Percentiles rank a stretch among this genome's conserved stretches.
Evolutionary conservation across 306 rosid genomes (phyloP).

Genomic region (Cucurbita argyrosperma): DNA sequence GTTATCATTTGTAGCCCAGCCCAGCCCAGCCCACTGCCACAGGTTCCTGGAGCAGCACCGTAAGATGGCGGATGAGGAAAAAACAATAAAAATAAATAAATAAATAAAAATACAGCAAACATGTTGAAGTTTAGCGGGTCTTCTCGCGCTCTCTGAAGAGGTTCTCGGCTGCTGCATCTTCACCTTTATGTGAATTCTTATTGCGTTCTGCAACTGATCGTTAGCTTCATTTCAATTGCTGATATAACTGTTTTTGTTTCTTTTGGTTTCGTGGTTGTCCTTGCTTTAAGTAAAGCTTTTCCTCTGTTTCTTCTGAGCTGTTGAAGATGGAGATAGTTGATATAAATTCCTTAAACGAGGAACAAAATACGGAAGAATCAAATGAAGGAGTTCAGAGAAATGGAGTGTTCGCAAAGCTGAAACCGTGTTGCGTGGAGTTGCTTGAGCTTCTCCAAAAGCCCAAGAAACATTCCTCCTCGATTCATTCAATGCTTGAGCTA

Average conservation of each 20-base stretch:
- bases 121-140: not conserved
- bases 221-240: not conserved
- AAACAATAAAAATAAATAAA: not conserved
- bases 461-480: constrained; percentile 29
- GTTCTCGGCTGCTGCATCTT: not conserved
- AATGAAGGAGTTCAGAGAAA: constrained; percentile 11
- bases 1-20: not conserved
- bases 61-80: not conserved
- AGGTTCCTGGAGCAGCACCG: not conserved
- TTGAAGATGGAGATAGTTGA: constrained; percentile 27
- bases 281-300: not conserved
- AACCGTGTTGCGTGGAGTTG: constrained; percentile 48
- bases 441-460: constrained; percentile 57
- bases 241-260: not conserved
- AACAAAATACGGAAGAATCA: constrained; percentile 2
- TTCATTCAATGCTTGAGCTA: constrained; percentile 34
- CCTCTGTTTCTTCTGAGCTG: not conserved
- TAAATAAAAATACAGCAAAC: not conserved
- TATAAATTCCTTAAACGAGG: not conserved
- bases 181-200: not conserved
- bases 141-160: not conserved
- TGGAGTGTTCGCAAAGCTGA: constrained; percentile 38
- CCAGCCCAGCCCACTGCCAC: not conserved
- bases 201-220: not conserved
- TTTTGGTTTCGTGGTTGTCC: not conserved